Percentiles rank a stretch among this genome's conserved stretches.
phyloP scores from a whole-genome alignment of 2,329 filamentous ascomycete genomes.

The Monilinia fructigena region DNA sequence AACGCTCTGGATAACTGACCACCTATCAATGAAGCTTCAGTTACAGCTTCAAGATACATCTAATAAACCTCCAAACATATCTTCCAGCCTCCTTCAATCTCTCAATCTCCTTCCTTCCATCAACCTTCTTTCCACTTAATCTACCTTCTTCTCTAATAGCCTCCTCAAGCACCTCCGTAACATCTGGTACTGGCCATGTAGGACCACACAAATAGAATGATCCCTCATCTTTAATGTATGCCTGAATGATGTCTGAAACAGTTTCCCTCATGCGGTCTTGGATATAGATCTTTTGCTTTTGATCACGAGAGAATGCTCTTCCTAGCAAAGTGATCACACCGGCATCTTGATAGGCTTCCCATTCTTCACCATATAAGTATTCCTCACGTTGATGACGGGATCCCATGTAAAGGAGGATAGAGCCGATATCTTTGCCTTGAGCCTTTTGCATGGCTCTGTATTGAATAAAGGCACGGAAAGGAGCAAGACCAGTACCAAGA shows the following conservation, averaged over 20 bases:
- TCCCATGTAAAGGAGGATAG: slow-evolving; percentile 93
- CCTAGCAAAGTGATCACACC: slow-evolving; percentile 94
- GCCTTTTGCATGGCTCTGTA: slow-evolving; percentile 97
- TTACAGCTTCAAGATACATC: not conserved
- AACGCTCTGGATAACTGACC: not conserved
- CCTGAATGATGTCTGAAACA: slow-evolving; percentile 74
- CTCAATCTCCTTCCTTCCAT: slow-evolving; percentile 89
- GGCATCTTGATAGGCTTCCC: slow-evolving; percentile 95
- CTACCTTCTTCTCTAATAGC: slow-evolving; percentile 77
- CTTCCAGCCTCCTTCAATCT: slow-evolving; percentile 90
- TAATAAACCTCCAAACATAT: slow-evolving; percentile 97
- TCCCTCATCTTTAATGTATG: slow-evolving; percentile 84
- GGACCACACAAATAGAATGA: slow-evolving; percentile 97
- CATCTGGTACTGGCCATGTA: slow-evolving; percentile 97
- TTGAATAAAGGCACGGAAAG: slow-evolving; percentile 99
- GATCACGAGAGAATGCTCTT: slow-evolving; percentile 91
- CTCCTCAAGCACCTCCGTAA: slow-evolving; percentile 90
- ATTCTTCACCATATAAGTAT: slow-evolving; percentile 98
- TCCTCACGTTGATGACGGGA: slow-evolving; percentile 97
- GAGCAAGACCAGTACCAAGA: slow-evolving; percentile 93
- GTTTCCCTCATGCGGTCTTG: slow-evolving; percentile 96
- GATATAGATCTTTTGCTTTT: slow-evolving; percentile 98
- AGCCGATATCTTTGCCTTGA: slow-evolving; percentile 92
- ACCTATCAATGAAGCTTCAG: not conserved
- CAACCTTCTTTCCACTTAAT: slow-evolving; percentile 73